Evolutionary conservation across 805 yeast genomes (phyloP).

Genomic region (Scheffersomyces amazonensis): DNA sequence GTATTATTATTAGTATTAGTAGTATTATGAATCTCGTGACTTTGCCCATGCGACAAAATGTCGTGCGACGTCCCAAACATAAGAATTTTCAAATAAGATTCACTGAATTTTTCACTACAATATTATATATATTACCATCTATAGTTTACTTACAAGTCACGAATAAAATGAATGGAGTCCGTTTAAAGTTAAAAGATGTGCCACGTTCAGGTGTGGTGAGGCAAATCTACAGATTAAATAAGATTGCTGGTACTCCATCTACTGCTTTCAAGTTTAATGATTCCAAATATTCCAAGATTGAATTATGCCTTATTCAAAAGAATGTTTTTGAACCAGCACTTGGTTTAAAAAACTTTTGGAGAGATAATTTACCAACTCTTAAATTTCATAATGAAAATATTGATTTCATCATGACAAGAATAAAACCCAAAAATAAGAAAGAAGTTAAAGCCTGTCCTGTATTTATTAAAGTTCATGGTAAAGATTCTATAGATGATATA

Average conservation of each 20-base stretch:
- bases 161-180: no score
- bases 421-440: constrained; percentile 37
- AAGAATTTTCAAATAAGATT: no score
- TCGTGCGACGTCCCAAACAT: no score
- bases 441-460: constrained; percentile 46
- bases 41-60: no score
- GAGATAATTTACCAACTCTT: constrained; percentile 66
- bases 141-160: no score
- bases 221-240: constrained; percentile 50
- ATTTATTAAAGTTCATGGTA: constrained; percentile 37
- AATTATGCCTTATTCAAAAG: constrained; percentile 48
- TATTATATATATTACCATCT: no score
- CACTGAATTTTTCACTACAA: no score
- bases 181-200: no score
- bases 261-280: constrained; percentile 32
- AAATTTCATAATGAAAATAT: constrained; percentile 79
- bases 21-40: no score
- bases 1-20: no score
- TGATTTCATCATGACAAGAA: constrained; percentile 58
- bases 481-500: constrained; percentile 30
- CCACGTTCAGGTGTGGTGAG: constrained; percentile 18
- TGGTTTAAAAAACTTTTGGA: constrained; percentile 78
- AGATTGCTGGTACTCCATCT: constrained; percentile 46
- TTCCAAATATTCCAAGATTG: constrained; percentile 33
- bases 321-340: constrained; percentile 48